Percentiles rank a stretch among this genome's conserved stretches.
These are phyloP conservation scores for Lachnellula cervina DNA, from an alignment of 2,329 filamentous ascomycete genomes.

Conservation along the genomic window DNA sequence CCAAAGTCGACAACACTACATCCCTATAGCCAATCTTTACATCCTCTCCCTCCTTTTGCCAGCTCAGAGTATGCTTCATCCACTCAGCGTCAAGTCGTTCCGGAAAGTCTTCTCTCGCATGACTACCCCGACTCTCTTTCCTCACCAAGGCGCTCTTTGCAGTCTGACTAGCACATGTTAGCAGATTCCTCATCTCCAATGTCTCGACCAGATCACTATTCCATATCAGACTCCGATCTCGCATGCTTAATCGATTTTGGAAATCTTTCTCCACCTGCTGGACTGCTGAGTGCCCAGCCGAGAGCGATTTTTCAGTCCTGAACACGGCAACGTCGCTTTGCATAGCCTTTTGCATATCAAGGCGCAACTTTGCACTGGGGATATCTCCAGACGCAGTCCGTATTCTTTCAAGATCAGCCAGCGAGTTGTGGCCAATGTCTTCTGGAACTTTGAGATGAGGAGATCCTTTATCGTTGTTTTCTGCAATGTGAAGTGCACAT, in stretches of 20 bases:
- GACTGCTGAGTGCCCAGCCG: conserved; percentile 32
- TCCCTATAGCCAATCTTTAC: conserved; percentile 39
- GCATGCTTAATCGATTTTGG: conserved; percentile 31
- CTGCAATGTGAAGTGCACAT: conserved; percentile 85
- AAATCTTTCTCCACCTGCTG: conserved; percentile 35
- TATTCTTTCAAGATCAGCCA: conserved; percentile 34
- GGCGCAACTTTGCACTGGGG: conserved; percentile 35
- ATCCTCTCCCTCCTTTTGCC: conserved; percentile 38
- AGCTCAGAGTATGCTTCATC: conserved; percentile 45
- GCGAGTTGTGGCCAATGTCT: conserved; percentile 33
- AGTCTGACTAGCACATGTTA: conserved; percentile 43
- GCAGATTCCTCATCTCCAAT: conserved; percentile 41
- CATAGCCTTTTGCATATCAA: conserved; percentile 43
- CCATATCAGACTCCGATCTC: conserved; percentile 44
- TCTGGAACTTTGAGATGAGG: conserved; percentile 32
- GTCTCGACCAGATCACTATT: conserved; percentile 45
- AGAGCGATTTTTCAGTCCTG: conserved; percentile 36
- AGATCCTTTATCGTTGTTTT: conserved; percentile 37
- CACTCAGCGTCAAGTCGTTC: conserved; percentile 39
- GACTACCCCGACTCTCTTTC: conserved; percentile 41
- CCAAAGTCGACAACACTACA: conserved; percentile 39
- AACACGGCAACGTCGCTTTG: conserved; percentile 43
- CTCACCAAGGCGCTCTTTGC: conserved; percentile 39
- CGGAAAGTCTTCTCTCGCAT: conserved; percentile 43
- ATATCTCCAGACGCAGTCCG: conserved; percentile 35